phyloP scores from a whole-genome alignment of 768 basidiomycete genomes.

The Hypholoma sublateritium region DNA sequence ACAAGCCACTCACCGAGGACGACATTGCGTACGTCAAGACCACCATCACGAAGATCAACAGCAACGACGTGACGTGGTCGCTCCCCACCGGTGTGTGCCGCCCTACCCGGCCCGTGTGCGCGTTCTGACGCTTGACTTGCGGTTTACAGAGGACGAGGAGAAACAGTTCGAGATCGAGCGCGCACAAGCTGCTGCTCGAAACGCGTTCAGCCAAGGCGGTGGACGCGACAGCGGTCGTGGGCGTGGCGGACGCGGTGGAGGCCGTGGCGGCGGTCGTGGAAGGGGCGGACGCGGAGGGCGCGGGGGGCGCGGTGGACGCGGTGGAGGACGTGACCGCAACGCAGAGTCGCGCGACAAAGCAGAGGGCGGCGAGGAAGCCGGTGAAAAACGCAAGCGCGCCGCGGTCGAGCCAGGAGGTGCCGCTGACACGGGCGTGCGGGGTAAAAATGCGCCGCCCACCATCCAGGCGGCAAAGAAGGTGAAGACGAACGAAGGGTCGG shows the following conservation, averaged over 20 bases:
- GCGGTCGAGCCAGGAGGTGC: conserved; percentile 82
- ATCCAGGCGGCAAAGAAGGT: conserved; percentile 42
- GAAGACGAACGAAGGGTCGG: conserved; percentile 37
- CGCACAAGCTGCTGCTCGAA: conserved; percentile 65
- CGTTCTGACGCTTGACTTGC: conserved; percentile 1
- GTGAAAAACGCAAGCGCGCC: conserved; percentile 77
- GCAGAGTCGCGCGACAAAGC: conserved; percentile 32
- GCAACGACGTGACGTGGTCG: conserved; percentile 64
- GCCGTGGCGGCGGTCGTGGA: conserved; percentile 45
- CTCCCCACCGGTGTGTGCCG: conserved; percentile 51
- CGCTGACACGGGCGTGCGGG: conserved; percentile 64
- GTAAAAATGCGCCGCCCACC: conserved; percentile 56
- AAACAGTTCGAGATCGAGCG: conserved; percentile 74
- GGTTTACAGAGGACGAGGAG: conserved; percentile 62
- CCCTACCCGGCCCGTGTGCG: neutral
- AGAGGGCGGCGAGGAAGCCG: conserved; percentile 44
- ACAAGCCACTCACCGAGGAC: conserved; percentile 70
- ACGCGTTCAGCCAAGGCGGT: conserved; percentile 37
- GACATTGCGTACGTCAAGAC: conserved; percentile 71
- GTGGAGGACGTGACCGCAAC: conserved; percentile 38
- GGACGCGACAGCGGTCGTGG: conserved; percentile 23
- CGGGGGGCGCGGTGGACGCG: conserved; percentile 38
- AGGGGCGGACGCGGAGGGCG: conserved; percentile 43
- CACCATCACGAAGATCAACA: conserved; percentile 61
- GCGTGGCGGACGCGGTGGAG: conserved; percentile 26